Base-by-base conservation (phyloP, 2,329 filamentous ascomycete genomes). In the Paecilomyces sp. region DNA sequence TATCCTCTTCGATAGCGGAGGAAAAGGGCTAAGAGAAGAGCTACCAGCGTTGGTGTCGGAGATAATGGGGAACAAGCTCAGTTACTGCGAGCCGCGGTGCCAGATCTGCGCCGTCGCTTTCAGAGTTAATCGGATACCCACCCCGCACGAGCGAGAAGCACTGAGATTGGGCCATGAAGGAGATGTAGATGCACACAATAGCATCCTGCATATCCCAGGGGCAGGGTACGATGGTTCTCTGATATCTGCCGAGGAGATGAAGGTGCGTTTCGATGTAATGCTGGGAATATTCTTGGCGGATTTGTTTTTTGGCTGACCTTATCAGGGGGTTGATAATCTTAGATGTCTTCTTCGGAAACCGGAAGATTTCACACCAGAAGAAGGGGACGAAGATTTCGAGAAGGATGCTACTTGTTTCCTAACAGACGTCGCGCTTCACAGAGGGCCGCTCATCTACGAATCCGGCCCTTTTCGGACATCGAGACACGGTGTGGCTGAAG, bases 311-410 rank as follows among this genome's bases (percentile, higher is more conserved):
- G 8, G 22, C 51, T 25, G 28, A 25, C 51, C 5, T 25, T 30
- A 24, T 24, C 11, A 53, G 51, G 51, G 51, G 3, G 22, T 53
- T 33, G 30, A 50, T 51, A 61, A 57, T 13, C 30, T 54, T 15
- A 53, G 58, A 50, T 31, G 51, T 25, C 54, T 61, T 11, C 22
- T 58, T 28, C 57, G 25, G 25, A 61, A 61, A 53, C 24, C 25
- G 36, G 54, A n/a, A 9, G 33, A 55, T 34, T 51, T 54, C 15
- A 18, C 24, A 9, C 50, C 53, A 13, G 41, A 31, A 18, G n/a
- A 28, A 3, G 57, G 58, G 3, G 57, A 58, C 33, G 57, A 59
- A 33, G 57, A 52, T 31, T 61, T 58, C 28, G 59, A 61, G 33
- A 52, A 18, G 9, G 54, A 59, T 24, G 30, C n/a, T 13, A 15